These are phyloP conservation scores for Dactylellina cionopaga DNA, from an alignment of 2,329 filamentous ascomycete species.

Conservation along the genomic window DNA sequence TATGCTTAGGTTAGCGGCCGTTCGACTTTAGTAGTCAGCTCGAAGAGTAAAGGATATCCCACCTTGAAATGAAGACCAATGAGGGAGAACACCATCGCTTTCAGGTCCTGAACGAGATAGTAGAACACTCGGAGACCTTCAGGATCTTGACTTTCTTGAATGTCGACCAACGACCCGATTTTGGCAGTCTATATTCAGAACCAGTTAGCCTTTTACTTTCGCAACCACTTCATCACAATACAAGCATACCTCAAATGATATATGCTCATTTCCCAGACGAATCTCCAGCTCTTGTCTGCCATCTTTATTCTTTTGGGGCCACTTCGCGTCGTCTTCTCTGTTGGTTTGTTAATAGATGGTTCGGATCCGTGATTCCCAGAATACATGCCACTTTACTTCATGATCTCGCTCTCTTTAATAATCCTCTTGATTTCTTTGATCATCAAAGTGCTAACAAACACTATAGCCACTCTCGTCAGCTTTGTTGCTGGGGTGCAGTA, in stretches of 20 bases:
- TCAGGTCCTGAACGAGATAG: slow-evolving; percentile 96
- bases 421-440: slow-evolving; percentile 96
- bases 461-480: slow-evolving; percentile 63
- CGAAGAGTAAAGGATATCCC: slow-evolving; percentile 20
- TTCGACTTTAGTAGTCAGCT: too few relatives aligned
- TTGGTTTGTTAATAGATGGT: slow-evolving; percentile 6
- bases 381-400: slow-evolving; percentile 74
- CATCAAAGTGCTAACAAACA: slow-evolving; percentile 92
- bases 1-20: too few relatives aligned
- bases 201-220: slow-evolving; percentile 52
- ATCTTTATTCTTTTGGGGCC: slow-evolving; percentile 99
- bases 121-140: slow-evolving; percentile 98
- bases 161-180: slow-evolving; percentile 95
- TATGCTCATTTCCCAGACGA: slow-evolving; percentile 90
- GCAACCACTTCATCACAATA: not conserved
- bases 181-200: slow-evolving; percentile 79
- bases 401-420: slow-evolving; percentile 95
- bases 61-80: slow-evolving; percentile 98
- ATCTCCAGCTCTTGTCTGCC: slow-evolving; percentile 97
- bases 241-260: slow-evolving; percentile 86
- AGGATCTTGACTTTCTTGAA: slow-evolving; percentile 93
- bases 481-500: slow-evolving; percentile 11
- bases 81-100: slow-evolving; percentile 93
- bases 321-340: slow-evolving; percentile 97
- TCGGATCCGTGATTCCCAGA: not conserved